Percentiles rank a stretch among this genome's conserved stretches.
These are phyloP conservation scores for Epichloe elymi DNA, from an alignment of 2,329 filamentous ascomycete species.

Conservation along the genomic window DNA sequence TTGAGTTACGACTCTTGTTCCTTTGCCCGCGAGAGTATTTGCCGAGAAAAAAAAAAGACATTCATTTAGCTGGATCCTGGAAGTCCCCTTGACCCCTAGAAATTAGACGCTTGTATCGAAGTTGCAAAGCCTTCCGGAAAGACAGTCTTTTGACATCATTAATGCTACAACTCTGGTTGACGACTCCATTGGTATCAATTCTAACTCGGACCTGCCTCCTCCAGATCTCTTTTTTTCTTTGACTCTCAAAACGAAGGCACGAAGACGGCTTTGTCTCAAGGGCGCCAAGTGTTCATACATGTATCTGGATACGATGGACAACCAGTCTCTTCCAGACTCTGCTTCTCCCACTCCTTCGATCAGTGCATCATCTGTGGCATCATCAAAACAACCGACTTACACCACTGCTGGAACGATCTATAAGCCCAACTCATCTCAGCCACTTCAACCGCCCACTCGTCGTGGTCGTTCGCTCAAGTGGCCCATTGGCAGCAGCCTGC, in stretches of 20 bases:
- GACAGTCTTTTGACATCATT: slow-evolving; percentile 6
- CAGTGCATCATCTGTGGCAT: slow-evolving; percentile 10
- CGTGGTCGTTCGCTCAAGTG: slow-evolving; percentile 35
- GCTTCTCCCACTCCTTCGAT: slow-evolving; percentile 12
- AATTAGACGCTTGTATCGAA: background rate
- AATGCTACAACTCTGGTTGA: background rate
- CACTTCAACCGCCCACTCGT: slow-evolving; percentile 37
- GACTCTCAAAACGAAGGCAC: slow-evolving; percentile 5
- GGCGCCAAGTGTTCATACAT: background rate
- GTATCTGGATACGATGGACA: slow-evolving; percentile 17
- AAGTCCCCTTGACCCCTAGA: background rate
- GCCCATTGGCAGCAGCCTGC: slow-evolving; percentile 13
- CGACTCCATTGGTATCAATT: background rate
- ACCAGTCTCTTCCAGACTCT: slow-evolving; percentile 11
- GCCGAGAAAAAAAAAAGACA: background rate
- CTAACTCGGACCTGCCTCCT: slow-evolving; percentile 20
- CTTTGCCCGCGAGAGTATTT: background rate
- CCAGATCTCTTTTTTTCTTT: slow-evolving; percentile 10
- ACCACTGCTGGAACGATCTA: slow-evolving; percentile 45
- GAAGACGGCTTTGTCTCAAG: background rate
- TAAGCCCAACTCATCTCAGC: slow-evolving; percentile 31
- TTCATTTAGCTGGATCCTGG: background rate
- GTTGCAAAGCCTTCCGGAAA: slow-evolving; percentile 4
- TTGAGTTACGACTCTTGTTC: background rate
- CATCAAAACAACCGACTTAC: slow-evolving; percentile 29